Base-by-base conservation (phyloP, 2,329 filamentous ascomycete genomes). In the Aspergillus sp. region DNA sequence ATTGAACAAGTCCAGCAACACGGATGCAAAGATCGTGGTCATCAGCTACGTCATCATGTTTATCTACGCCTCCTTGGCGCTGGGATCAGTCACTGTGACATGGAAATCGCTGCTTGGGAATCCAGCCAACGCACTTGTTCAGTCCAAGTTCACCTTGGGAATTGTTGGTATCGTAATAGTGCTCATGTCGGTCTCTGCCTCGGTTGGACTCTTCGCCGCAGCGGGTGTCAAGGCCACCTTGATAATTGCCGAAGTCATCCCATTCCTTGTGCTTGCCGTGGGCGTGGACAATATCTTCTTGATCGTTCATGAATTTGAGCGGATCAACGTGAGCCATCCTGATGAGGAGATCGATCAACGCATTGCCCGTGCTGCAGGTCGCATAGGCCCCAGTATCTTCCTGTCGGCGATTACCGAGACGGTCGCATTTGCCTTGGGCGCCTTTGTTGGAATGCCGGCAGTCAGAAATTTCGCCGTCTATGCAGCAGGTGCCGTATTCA, bases 21-120 rank as follows among this genome's bases (percentile, higher is more conserved):
- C 94, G 0, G 94, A 99, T 71, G 95, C 93, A 42, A 96, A 93
- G 71, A 99, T 99, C 64, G 85, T 99, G 20, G 84, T 93, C 49
- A 87, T 99, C 73, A 97, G 93, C 79, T 99, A 99, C 74, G 81
- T 97, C 58, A 90, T 96, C 76, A 99, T 99, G 94, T 99, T 99
- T 73, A 75, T 99, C 56, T 99, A 99, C 67, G 94, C 92, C 3
- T 97, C 93, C 5, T 75, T 99, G 49, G 92, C 94, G 0, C 79
- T 99, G 0, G 94, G 94, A 0, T 96, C 92, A 1, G 94, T 89
- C 0, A 91, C 88, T 5, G 78, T 95, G 51, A 89, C 87, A 1
- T 76, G 92, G 52, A 83, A 82, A 60, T 88, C 93, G 52, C 76
- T 97, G 43, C 73, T 96, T 45, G 83, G 83, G 48, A 95, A 95